A percentile compares a stretch with the other conserved stretches of the same genome.
Evolutionary conservation across 2,329 filamentous ascomycete genomes (phyloP).

Genomic region (Neopestalotiopsis sp.): DNA sequence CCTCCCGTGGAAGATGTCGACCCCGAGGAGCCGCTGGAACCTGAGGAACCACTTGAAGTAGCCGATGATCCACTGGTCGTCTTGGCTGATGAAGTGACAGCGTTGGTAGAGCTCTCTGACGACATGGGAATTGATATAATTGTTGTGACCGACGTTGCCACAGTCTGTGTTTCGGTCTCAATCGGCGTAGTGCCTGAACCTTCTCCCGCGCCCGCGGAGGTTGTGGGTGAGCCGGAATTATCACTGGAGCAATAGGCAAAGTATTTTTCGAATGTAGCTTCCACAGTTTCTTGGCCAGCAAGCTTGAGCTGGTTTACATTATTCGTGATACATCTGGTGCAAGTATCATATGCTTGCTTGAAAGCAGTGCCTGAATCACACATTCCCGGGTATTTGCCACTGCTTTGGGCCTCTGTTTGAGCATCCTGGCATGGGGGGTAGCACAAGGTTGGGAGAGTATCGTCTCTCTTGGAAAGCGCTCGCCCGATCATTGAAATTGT

Average conservation of each 20-base stretch:
- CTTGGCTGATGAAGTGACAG: slow-evolving; percentile 1
- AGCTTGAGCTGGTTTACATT: slow-evolving; percentile 21
- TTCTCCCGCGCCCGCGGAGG: slow-evolving; percentile 15
- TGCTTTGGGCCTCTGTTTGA: slow-evolving; percentile 46
- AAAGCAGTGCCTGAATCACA: slow-evolving; percentile 52
- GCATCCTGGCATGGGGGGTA: slow-evolving; percentile 58
- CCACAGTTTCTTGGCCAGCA: not conserved
- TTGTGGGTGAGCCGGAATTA: slow-evolving; percentile 6
- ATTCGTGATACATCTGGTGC: slow-evolving; percentile 46
- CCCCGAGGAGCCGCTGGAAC: not conserved
- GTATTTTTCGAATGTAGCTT: slow-evolving; percentile 47
- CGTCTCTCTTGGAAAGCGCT: slow-evolving; percentile 45
- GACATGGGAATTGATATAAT: slow-evolving; percentile 6
- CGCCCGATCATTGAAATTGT: slow-evolving; percentile 16
- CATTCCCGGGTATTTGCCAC: slow-evolving; percentile 53
- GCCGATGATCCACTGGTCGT: slow-evolving; percentile 18
- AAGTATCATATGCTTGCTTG: slow-evolving; percentile 38
- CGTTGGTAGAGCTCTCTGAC: slow-evolving; percentile 7
- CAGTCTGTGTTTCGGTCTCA: slow-evolving; percentile 24
- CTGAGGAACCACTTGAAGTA: not conserved
- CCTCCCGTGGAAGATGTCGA: not conserved
- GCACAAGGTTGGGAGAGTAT: slow-evolving; percentile 52
- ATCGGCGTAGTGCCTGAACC: slow-evolving; percentile 20
- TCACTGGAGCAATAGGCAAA: slow-evolving; percentile 47
- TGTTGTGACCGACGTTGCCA: slow-evolving; percentile 19